phyloP scores from a whole-genome alignment of 495 filamentous ascomycete species.

The Talaromyces thailandensis region DNA sequence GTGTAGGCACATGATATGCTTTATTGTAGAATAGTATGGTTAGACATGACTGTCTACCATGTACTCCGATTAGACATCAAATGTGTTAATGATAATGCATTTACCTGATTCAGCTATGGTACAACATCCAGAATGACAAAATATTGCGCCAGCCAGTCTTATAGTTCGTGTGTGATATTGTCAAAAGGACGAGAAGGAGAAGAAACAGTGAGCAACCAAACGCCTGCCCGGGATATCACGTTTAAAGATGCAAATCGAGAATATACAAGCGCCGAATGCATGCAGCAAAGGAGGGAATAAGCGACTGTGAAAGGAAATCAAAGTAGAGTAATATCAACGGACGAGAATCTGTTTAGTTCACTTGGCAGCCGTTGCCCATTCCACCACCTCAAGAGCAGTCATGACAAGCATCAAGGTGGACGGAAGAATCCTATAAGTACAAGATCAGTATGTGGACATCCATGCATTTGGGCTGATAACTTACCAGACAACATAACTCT shows the following conservation, averaged over 20 bases:
- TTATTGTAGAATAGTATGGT: neutral
- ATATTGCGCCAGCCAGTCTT: neutral
- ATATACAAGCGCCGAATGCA: neutral
- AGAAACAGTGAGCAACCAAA: neutral
- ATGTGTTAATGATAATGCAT: neutral
- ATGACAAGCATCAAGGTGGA: conserved; percentile 87
- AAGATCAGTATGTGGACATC: conserved; percentile 19
- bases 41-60: neutral
- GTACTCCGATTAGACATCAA: neutral
- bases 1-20: too few relatives aligned
- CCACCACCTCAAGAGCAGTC: conserved; percentile 83
- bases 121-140: neutral
- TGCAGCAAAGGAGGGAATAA: neutral
- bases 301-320: neutral
- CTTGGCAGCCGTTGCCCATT: conserved; percentile 57
- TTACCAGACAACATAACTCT: conserved; percentile 95
- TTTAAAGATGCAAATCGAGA: neutral
- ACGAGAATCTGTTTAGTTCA: neutral
- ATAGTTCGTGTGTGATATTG: neutral
- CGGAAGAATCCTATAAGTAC: conserved; percentile 66
- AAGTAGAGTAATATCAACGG: neutral
- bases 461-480: conserved; percentile 15
- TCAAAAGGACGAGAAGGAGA: neutral
- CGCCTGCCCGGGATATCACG: neutral
- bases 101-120: neutral